phyloP scores from a whole-genome alignment of 208 protist genomes.

The Balamuthia mandrillaris region DNA sequence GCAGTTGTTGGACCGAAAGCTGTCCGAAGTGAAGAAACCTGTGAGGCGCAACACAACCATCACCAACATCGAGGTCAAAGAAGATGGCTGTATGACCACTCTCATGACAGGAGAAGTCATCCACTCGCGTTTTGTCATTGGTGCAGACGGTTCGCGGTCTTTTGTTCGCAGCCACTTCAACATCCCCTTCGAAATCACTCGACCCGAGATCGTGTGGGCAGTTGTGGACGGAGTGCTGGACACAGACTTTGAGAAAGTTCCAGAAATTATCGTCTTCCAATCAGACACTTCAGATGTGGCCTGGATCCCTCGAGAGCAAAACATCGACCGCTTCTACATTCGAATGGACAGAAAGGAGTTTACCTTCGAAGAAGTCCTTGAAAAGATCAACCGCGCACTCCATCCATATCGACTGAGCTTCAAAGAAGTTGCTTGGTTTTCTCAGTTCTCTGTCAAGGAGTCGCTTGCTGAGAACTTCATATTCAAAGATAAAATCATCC shows the following conservation, averaged over 20 bases:
- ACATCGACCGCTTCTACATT: conserved; percentile 16
- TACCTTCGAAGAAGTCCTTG: background rate
- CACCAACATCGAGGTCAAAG: background rate
- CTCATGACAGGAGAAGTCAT: background rate
- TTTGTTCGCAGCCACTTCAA: background rate
- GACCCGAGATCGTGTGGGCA: conserved; percentile 9
- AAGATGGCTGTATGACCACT: background rate
- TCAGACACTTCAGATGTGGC: background rate
- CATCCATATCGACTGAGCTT: conserved; percentile 6
- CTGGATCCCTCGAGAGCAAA: conserved; percentile 20
- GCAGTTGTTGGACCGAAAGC: background rate
- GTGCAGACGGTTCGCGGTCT: background rate
- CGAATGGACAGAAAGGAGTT: background rate
- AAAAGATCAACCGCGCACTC: conserved; percentile 28
- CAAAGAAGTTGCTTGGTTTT: conserved; percentile 2
- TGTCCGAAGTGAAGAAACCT: too few species aligned
- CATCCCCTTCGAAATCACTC: conserved; percentile 1
- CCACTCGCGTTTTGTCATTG: background rate
- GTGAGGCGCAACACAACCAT: too few species aligned
- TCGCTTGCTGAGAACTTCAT: background rate
- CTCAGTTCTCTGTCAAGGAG: background rate
- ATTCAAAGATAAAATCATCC: too few species aligned
- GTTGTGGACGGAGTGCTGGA: conserved; percentile 17
- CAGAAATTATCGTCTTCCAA: conserved; percentile 37
- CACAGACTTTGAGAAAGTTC: conserved; percentile 14